Percentiles rank a stretch among this genome's conserved stretches.
These are phyloP conservation scores for Helminthosporium solani DNA, from an alignment of 2,329 filamentous ascomycete genomes.

Conservation along the genomic window DNA sequence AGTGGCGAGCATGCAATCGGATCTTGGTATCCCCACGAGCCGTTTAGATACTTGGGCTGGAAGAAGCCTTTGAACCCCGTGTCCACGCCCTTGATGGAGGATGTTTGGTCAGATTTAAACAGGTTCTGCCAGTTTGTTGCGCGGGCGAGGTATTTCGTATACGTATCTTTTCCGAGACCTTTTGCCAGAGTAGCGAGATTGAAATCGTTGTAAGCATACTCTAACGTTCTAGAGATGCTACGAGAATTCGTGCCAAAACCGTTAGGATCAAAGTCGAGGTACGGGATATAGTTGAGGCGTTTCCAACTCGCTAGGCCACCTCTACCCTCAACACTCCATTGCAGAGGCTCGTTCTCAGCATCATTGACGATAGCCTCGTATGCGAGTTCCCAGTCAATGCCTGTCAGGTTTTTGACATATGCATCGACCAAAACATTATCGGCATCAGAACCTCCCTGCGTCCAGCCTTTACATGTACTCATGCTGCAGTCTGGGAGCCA, in stretches of 20 bases:
- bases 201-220: slow-evolving; percentile 50
- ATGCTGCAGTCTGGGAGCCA: slow-evolving; percentile 77
- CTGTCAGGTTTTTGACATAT: slow-evolving; percentile 64
- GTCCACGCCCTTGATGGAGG: slow-evolving; percentile 48
- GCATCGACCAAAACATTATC: slow-evolving; percentile 71
- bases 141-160: slow-evolving; percentile 57
- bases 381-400: slow-evolving; percentile 43
- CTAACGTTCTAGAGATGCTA: slow-evolving; percentile 45
- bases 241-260: slow-evolving; percentile 46
- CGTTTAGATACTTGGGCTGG: slow-evolving; percentile 66
- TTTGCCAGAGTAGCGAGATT: slow-evolving; percentile 64
- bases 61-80: slow-evolving; percentile 71
- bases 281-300: slow-evolving; percentile 39
- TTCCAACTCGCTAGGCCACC: slow-evolving; percentile 43
- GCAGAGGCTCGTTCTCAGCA: slow-evolving; percentile 42
- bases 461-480: slow-evolving; percentile 73
- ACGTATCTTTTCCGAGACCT: slow-evolving; percentile 56
- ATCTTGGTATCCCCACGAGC: slow-evolving; percentile 67
- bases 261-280: slow-evolving; percentile 44
- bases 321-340: slow-evolving; percentile 42
- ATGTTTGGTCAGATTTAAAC: slow-evolving; percentile 49
- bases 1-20: slow-evolving; percentile 48
- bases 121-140: slow-evolving; percentile 69
- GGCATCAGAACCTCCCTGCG: slow-evolving; percentile 75
- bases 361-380: slow-evolving; percentile 43